Conservation (phyloP, 108 stramenopile genomes). For the Stephanodiscus minutulus region DNA sequence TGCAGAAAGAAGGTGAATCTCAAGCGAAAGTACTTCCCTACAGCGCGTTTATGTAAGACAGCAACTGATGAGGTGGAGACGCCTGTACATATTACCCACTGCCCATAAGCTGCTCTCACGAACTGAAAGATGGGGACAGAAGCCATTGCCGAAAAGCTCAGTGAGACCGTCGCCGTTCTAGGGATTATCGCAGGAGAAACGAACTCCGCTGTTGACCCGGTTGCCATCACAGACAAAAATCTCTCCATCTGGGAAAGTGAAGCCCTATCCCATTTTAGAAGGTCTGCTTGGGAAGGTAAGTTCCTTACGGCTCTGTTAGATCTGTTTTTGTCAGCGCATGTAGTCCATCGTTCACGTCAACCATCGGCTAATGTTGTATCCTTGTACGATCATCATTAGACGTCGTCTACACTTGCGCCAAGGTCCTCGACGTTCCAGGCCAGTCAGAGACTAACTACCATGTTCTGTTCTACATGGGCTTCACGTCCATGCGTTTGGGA, state of each 20-base stretch:
- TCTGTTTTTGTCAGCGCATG: background rate
- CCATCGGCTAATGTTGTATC: background rate
- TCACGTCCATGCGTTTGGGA: background rate
- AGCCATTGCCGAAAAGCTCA: too few relatives aligned
- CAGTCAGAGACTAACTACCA: background rate
- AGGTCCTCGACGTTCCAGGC: background rate
- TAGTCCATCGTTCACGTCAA: background rate
- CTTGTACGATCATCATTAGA: background rate
- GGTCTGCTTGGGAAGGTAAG: constrained; percentile 2
- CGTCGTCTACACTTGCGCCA: background rate
- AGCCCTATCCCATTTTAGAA: background rate
- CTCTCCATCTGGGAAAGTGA: background rate
- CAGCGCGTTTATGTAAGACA: too few relatives aligned
- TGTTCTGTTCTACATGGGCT: background rate
- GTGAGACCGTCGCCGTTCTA: too few relatives aligned
- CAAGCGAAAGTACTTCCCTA: too few relatives aligned
- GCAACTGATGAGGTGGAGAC: too few relatives aligned
- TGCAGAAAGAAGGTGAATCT: too few relatives aligned
- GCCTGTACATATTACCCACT: too few relatives aligned
- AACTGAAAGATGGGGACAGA: too few relatives aligned
- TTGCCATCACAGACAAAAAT: too few relatives aligned
- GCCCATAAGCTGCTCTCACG: too few relatives aligned
- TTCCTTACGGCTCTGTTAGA: background rate
- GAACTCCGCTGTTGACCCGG: too few relatives aligned
- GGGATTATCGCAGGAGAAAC: too few relatives aligned